phyloP scores from a whole-genome alignment of 2,329 filamentous ascomycete genomes.

The Pseudogymnoascus sp. region DNA sequence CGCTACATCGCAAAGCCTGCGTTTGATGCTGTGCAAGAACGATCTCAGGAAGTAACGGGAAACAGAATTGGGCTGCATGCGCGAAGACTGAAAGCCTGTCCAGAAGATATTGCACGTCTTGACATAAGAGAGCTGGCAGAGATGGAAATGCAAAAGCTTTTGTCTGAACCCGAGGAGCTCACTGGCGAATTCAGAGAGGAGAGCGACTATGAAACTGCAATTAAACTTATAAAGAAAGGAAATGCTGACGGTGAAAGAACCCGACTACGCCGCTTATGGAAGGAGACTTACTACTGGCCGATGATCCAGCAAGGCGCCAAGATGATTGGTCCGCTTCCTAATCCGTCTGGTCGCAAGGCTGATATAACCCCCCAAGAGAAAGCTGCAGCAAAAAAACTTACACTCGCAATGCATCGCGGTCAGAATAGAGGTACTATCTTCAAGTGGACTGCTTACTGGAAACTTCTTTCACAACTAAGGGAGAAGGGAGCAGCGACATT shows the following conservation, averaged over 20 bases:
- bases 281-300: constrained; percentile 19
- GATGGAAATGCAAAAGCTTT: constrained; percentile 12
- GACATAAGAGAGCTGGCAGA: constrained; percentile 13
- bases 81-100: too few relatives aligned
- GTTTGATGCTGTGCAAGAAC: constrained; percentile 10
- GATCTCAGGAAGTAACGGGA: constrained; percentile 7
- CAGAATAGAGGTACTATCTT: constrained; percentile 13
- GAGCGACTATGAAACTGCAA: constrained; percentile 13
- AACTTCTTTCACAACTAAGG: constrained; percentile 17
- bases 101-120: too few relatives aligned
- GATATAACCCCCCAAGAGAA: constrained; percentile 17
- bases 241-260: constrained; percentile 13
- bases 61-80: background rate
- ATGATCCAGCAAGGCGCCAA: constrained; percentile 17
- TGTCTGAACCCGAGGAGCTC: constrained; percentile 15
- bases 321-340: constrained; percentile 17
- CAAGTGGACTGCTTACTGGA: constrained; percentile 18
- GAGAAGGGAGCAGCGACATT: constrained; percentile 12
- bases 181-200: constrained; percentile 17
- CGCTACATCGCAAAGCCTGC: constrained; percentile 10
- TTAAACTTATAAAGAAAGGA: constrained; percentile 16
- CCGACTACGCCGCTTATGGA: constrained; percentile 11
- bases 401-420: constrained; percentile 13
- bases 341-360: constrained; percentile 10
- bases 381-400: constrained; percentile 12